phyloP scores from a whole-genome alignment of 495 filamentous ascomycete species.

The Glutinoglossum americanum region DNA sequence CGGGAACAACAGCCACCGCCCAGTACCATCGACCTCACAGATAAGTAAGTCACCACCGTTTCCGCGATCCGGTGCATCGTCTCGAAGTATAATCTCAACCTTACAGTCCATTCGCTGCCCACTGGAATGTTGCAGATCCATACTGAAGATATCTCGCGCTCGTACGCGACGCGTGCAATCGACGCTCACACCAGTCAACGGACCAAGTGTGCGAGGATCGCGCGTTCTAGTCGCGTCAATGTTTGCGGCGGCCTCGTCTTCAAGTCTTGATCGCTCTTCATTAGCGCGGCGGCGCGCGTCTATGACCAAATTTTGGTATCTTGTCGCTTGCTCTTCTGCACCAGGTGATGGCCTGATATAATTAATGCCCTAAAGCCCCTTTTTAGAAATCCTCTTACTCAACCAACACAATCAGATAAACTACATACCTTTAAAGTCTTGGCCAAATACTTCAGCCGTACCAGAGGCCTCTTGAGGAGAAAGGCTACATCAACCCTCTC shows the following conservation, averaged over 20 bases:
- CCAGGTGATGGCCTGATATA: conserved; percentile 14
- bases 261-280: conserved; percentile 68
- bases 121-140: conserved; percentile 71
- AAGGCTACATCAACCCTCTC: conserved; percentile 91
- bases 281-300: conserved; percentile 58
- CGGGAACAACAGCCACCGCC: conserved; percentile 78
- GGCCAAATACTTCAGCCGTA: conserved; percentile 68
- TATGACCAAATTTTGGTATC: conserved; percentile 49
- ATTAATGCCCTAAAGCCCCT: conserved; percentile 21
- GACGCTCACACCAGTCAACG: conserved; percentile 44
- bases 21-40: conserved; percentile 56
- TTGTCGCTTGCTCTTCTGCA: conserved; percentile 20
- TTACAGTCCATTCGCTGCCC: conserved; percentile 76
- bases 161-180: conserved; percentile 54
- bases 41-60: conserved; percentile 65
- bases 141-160: conserved; percentile 71
- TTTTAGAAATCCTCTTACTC: not conserved
- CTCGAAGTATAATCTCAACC: conserved; percentile 71
- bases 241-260: conserved; percentile 71
- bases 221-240: conserved; percentile 61
- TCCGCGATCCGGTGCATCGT: conserved; percentile 37
- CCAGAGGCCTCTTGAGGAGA: conserved; percentile 70
- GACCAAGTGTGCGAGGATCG: conserved; percentile 53
- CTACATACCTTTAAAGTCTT: conserved; percentile 53
- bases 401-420: conserved; percentile 7